Evolutionary conservation across 371 early-diverging fungal species (phyloP).

Genomic region (Batkoa obscura): DNA sequence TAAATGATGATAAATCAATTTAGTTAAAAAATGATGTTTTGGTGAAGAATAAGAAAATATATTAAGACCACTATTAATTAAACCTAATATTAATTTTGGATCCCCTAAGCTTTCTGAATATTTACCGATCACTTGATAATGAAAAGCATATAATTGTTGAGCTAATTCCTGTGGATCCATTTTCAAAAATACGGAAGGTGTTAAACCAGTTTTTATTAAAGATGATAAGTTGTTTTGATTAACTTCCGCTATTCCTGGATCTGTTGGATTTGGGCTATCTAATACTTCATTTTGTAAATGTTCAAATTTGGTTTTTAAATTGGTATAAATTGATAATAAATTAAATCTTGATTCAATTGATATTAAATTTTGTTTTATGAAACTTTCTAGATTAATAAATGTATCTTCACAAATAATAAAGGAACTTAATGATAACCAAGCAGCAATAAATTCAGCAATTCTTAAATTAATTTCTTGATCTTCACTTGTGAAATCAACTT

Average conservation of each 20-base stretch:
- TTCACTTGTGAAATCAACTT: constrained; percentile 6
- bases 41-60: constrained; percentile 26
- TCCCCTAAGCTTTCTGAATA: constrained; percentile 12
- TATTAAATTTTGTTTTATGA: neutral
- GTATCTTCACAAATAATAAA: constrained; percentile 7
- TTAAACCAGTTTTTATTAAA: constrained; percentile 30
- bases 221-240: neutral
- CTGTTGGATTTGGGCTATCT: no score
- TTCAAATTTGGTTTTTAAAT: no score
- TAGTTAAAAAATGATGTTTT: constrained; percentile 43
- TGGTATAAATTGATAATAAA: constrained; percentile 5
- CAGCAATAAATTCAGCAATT: constrained; percentile 11
- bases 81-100: constrained; percentile 16
- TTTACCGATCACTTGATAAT: constrained; percentile 19
- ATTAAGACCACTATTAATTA: constrained; percentile 11
- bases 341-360: constrained; percentile 2
- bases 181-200: constrained; percentile 35
- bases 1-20: constrained; percentile 44
- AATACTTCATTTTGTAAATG: no score
- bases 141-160: constrained; percentile 48
- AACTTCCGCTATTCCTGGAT: neutral
- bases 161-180: constrained; percentile 41
- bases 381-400: constrained; percentile 5
- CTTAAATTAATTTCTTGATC: constrained; percentile 10
- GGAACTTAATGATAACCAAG: constrained; percentile 10